phyloP scores from a whole-genome alignment of 2,329 filamentous ascomycete species.

The Aspergillus sp. region DNA sequence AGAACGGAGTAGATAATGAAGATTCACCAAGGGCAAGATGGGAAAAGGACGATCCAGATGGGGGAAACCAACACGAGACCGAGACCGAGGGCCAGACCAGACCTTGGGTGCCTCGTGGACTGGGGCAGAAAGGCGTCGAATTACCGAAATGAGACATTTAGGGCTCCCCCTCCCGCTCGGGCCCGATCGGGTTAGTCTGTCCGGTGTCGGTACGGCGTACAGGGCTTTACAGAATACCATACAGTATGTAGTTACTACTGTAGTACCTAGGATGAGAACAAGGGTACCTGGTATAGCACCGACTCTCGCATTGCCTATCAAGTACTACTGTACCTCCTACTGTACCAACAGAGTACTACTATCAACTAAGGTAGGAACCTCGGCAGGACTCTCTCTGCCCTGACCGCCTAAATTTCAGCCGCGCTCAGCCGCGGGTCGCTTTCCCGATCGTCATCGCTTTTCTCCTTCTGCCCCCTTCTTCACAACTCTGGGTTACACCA shows the following conservation, averaged over 20 bases:
- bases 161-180: background rate
- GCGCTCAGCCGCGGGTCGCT: background rate
- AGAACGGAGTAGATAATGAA: too few species aligned
- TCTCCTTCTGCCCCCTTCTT: background rate
- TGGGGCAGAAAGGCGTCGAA: background rate
- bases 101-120: background rate
- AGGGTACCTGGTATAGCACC: too few species aligned
- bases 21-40: background rate
- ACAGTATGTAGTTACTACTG: too few species aligned
- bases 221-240: too few species aligned
- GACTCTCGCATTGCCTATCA: too few species aligned
- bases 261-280: too few species aligned
- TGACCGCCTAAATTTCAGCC: background rate
- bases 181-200: too few species aligned
- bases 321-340: too few species aligned
- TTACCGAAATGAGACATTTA: background rate
- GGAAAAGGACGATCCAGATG: background rate
- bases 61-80: background rate
- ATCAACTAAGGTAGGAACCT: too few species aligned
- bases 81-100: background rate
- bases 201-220: too few species aligned
- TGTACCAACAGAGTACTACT: too few species aligned
- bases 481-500: slow-evolving; percentile 11
- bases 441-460: background rate
- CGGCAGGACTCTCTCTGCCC: too few species aligned